These are phyloP conservation scores for Phaeodactylum tricornutum DNA, from an alignment of 108 stramenopile species.

Conservation along the genomic window DNA sequence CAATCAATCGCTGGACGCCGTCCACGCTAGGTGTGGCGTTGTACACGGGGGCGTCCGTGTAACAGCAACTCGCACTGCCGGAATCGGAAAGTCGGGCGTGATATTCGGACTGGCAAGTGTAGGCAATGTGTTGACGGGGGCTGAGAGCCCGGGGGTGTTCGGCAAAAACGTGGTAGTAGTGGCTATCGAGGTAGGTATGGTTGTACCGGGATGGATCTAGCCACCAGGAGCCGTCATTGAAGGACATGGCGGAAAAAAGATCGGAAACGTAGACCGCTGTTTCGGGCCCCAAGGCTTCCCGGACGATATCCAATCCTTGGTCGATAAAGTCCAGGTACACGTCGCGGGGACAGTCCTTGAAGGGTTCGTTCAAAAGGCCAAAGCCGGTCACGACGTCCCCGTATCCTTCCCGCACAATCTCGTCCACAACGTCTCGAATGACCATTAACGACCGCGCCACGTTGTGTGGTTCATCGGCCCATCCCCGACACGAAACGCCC, in stretches of 20 bases:
- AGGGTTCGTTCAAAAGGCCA: conserved; percentile 76
- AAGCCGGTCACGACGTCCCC: conserved; percentile 59
- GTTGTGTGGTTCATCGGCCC: conserved; percentile 20
- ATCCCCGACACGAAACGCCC: conserved; percentile 29
- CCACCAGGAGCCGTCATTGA: conserved; percentile 47
- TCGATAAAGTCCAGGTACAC: conserved; percentile 41
- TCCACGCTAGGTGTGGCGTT: conserved; percentile 10
- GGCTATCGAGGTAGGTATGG: conserved; percentile 46
- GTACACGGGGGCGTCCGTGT: conserved; percentile 15
- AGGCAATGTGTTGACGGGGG: conserved; percentile 60
- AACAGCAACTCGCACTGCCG: conserved; percentile 34
- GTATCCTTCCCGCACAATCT: conserved; percentile 24
- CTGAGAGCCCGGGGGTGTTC: conserved; percentile 37
- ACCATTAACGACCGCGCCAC: conserved; percentile 42
- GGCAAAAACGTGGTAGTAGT: conserved; percentile 61
- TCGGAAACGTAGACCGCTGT: conserved; percentile 44
- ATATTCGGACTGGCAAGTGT: conserved; percentile 4
- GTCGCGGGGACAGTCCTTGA: conserved; percentile 21
- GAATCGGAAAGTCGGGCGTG: conserved; percentile 2
- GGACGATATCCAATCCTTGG: conserved; percentile 26
- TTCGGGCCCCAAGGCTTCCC: conserved; percentile 21
- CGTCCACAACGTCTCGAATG: conserved; percentile 27
- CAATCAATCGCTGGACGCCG: conserved; percentile 46
- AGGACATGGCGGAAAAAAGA: conserved; percentile 29
- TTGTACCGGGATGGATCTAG: conserved; percentile 11